Evolutionary conservation across 2,329 filamentous ascomycete species (phyloP).

Genomic region (Sclerotinia nivalis): DNA sequence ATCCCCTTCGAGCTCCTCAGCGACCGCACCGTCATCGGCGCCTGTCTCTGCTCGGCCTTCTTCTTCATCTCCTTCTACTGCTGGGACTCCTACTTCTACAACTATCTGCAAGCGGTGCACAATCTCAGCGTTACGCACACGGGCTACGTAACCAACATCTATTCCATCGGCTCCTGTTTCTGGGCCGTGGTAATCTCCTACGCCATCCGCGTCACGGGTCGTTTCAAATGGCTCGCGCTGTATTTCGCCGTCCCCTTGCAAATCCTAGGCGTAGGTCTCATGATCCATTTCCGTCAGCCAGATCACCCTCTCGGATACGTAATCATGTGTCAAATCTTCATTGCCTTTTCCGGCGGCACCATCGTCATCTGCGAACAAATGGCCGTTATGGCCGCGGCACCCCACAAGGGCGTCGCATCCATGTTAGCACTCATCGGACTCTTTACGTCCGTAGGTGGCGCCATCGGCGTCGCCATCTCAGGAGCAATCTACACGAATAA

Average conservation of each 20-base stretch:
- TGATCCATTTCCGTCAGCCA: constrained; percentile 59
- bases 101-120: constrained; percentile 56
- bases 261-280: constrained; percentile 55
- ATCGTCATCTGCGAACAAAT: constrained; percentile 61
- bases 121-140: constrained; percentile 51
- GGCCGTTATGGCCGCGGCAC: constrained; percentile 58
- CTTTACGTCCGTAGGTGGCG: constrained; percentile 60
- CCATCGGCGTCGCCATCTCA: constrained; percentile 61
- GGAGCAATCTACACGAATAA: constrained; percentile 65
- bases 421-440: constrained; percentile 63
- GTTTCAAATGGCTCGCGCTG: constrained; percentile 36
- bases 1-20: constrained; percentile 55
- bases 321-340: constrained; percentile 60
- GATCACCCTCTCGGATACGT: constrained; percentile 53
- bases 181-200: constrained; percentile 49
- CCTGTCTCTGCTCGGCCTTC: constrained; percentile 46
- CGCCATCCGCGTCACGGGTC: constrained; percentile 41
- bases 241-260: constrained; percentile 31
- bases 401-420: constrained; percentile 62
- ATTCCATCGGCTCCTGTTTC: constrained; percentile 53
- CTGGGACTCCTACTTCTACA: constrained; percentile 56
- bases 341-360: constrained; percentile 58
- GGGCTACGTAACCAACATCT: constrained; percentile 53
- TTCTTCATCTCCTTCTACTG: constrained; percentile 54
- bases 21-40: constrained; percentile 52